phyloP scores from a whole-genome alignment of 345 rosid species.

The Clarkia xantiana region DNA sequence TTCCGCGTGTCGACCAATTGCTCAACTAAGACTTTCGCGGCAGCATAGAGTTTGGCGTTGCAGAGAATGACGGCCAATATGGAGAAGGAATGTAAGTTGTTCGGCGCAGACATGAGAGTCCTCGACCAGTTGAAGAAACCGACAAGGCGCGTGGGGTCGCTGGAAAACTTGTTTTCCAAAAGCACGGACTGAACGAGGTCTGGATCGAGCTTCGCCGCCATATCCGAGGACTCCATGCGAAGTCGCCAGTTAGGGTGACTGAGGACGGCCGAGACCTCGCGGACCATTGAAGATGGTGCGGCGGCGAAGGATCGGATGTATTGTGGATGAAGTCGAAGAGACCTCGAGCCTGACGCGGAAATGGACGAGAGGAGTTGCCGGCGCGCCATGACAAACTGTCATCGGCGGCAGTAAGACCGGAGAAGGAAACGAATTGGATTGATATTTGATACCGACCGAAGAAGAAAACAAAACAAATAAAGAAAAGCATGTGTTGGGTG shows the following conservation, averaged over 20 bases:
- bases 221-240: conserved; percentile 24
- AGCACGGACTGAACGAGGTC: conserved; percentile 52
- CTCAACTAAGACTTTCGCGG: conserved; percentile 26
- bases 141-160: conserved; percentile 40
- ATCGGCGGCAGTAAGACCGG: too few relatives aligned
- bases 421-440: too few relatives aligned
- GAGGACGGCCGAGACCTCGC: conserved; percentile 35
- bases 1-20: conserved; percentile 29
- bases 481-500: too few relatives aligned
- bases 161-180: conserved; percentile 18
- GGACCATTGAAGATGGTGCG: conserved; percentile 9
- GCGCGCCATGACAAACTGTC: too few relatives aligned
- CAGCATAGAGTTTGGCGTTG: conserved; percentile 23
- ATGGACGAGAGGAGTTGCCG: too few relatives aligned
- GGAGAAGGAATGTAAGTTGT: conserved; percentile 38
- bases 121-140: conserved; percentile 53
- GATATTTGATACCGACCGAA: too few relatives aligned
- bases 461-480: too few relatives aligned
- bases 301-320: too few relatives aligned
- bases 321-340: too few relatives aligned
- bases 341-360: too few relatives aligned
- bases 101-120: conserved; percentile 20
- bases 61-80: conserved; percentile 36
- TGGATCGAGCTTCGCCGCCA: conserved; percentile 30
- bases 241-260: conserved; percentile 30